Base-by-base conservation (phyloP, 139 green algal species). In the Chlorella sp. region DNA sequence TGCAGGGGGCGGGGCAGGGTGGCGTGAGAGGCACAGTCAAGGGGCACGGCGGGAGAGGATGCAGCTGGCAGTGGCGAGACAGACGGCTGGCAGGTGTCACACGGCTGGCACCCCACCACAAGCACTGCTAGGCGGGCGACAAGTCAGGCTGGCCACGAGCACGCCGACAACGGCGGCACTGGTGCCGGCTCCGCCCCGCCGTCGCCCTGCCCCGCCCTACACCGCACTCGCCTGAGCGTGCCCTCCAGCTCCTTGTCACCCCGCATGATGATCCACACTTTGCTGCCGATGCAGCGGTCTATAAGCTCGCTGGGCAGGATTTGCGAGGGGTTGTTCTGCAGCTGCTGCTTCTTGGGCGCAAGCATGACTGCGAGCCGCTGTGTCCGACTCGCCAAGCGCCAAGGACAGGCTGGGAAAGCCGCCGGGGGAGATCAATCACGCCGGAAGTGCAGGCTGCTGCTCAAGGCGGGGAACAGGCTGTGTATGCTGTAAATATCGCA, bases 241-340 rank as follows among this genome's bases (percentile, higher is more conserved):
- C 91, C 91, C 57, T 91, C 93, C 12, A 99, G 91, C 91, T 99
- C 98, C 91, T 98, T 99, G 89, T 99, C 96, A 36, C 96, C 96
- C 37, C 97, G 97, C 96, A 98, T 97, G 34, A 99, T 94, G 0
- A 99, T 95, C 98, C 98, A 99, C 24, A 99, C 98, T 39, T 94
- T 94, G 22, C 93, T 97, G 60, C 97, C 97, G 64, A 99, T 96
- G 90, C 98, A 99, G n/a, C 95, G 91, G 89, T 98, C 97, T 40
- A 99, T 98, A 0, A 99, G 92, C 92, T 99, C 97, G 26, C 94
- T 96, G 0, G 97, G 97, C 64, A 99, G 91, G n/a, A 99, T 84
- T 53, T 97, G 95, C 61, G 89, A 96, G 12, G 97, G 95, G 90
- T 99, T 99, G 79, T 93, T 94, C 40, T 89, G 60, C 40, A 93